A percentile compares a stretch with the other conserved stretches of the same genome.
phyloP scores from a whole-genome alignment of 495 filamentous ascomycete genomes.

The Neurospora hispaniola region DNA sequence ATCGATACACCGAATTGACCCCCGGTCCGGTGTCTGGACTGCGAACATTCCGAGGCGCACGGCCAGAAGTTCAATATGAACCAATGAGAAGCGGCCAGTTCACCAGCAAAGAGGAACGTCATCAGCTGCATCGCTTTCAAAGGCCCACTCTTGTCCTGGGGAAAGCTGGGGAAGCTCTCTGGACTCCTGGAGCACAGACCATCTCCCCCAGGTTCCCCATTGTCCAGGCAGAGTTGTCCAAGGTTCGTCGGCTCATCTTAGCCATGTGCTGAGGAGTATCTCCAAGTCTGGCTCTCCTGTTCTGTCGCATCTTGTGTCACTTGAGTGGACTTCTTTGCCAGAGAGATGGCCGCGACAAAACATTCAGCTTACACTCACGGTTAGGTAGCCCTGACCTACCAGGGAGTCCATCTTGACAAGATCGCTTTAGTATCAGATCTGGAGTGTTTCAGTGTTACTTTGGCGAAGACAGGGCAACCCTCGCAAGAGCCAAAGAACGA shows the following conservation, averaged over 20 bases:
- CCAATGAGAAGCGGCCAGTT: background rate
- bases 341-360: background rate
- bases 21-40: background rate
- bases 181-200: background rate
- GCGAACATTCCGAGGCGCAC: background rate
- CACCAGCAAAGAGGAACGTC: background rate
- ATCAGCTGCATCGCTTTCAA: background rate
- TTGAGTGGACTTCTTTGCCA: background rate
- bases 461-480: background rate
- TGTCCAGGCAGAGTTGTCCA: background rate
- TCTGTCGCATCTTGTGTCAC: background rate
- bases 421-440: background rate
- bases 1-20: background rate
- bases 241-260: background rate
- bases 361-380: background rate
- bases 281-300: background rate
- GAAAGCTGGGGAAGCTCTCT: background rate
- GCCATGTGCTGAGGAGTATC: background rate
- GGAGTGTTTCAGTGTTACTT: background rate
- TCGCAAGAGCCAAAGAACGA: background rate
- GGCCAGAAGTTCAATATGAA: background rate
- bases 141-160: background rate
- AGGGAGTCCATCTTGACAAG: background rate
- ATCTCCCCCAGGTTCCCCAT: background rate
- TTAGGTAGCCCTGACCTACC: background rate